Evolutionary conservation across 228 moss, liverwort and hornwort genomes (phyloP).

Genomic region (Sphagnum magellanicum): DNA sequence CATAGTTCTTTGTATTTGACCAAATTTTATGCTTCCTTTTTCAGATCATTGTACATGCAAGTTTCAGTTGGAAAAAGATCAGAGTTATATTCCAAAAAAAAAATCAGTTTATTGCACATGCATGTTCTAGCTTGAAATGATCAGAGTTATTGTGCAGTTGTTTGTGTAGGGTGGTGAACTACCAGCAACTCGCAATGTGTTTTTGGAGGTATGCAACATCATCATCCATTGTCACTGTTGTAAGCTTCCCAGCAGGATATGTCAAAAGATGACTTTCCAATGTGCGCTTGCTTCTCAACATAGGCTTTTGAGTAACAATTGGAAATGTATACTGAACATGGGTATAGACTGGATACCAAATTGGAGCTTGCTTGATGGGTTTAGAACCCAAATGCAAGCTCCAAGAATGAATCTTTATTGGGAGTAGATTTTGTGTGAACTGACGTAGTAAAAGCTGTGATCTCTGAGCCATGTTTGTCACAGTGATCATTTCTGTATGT

Average conservation of each 20-base stretch:
- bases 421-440: neutral
- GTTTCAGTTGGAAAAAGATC: neutral
- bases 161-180: slow-evolving; percentile 79
- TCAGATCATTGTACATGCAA: neutral
- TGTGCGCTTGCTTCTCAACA: neutral
- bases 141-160: neutral
- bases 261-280: neutral
- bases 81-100: neutral
- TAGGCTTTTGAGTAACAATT: neutral
- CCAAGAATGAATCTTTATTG: neutral
- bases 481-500: neutral
- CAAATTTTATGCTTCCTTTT: neutral
- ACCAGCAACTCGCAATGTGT: slow-evolving; percentile 71
- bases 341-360: neutral
- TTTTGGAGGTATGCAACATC: slow-evolving; percentile 59
- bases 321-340: neutral
- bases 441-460: neutral
- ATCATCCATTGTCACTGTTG: neutral
- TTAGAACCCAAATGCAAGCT: neutral
- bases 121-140: neutral
- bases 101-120: neutral
- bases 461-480: neutral
- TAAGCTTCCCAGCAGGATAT: neutral
- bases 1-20: neutral
- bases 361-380: neutral